A percentile compares a stretch with the other conserved stretches of the same genome.
These are phyloP conservation scores for Apiospora phragmitis DNA, from an alignment of 2,329 filamentous ascomycete genomes.

Conservation along the genomic window DNA sequence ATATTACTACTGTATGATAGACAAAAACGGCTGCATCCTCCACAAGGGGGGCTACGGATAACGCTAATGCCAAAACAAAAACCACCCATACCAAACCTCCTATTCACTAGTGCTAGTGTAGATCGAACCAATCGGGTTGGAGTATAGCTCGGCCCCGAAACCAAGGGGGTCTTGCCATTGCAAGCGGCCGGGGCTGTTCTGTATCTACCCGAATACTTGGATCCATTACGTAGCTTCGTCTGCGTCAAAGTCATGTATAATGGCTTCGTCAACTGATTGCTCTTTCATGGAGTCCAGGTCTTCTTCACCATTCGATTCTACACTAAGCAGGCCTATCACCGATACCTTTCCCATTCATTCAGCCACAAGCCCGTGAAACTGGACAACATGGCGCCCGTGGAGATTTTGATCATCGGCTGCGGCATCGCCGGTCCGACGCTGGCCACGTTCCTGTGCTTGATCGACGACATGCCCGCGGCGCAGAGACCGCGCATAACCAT, in stretches of 20 bases:
- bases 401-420: constrained; percentile 39
- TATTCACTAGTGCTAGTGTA: not conserved
- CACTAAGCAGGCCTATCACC: not conserved
- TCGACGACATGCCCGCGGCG: constrained; percentile 19
- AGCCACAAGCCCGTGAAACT: not conserved
- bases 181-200: not conserved
- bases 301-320: not conserved
- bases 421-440: constrained; percentile 41
- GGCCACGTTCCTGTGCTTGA: constrained; percentile 42
- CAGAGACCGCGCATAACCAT: constrained; percentile 38
- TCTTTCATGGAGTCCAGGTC: not conserved
- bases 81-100: not conserved
- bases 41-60: not conserved
- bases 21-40: not conserved
- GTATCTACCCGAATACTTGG: not conserved
- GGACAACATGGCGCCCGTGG: constrained; percentile 29
- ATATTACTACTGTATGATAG: constrained; percentile 10
- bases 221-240: not conserved
- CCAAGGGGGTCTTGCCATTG: not conserved
- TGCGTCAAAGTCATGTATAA: not conserved
- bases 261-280: not conserved
- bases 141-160: not conserved
- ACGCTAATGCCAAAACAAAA: not conserved
- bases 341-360: not conserved
- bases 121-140: not conserved